Percentiles rank a stretch among this genome's conserved stretches.
phyloP scores from a whole-genome alignment of 495 filamentous ascomycete genomes.

The Annulohypoxylon maeteangense region DNA sequence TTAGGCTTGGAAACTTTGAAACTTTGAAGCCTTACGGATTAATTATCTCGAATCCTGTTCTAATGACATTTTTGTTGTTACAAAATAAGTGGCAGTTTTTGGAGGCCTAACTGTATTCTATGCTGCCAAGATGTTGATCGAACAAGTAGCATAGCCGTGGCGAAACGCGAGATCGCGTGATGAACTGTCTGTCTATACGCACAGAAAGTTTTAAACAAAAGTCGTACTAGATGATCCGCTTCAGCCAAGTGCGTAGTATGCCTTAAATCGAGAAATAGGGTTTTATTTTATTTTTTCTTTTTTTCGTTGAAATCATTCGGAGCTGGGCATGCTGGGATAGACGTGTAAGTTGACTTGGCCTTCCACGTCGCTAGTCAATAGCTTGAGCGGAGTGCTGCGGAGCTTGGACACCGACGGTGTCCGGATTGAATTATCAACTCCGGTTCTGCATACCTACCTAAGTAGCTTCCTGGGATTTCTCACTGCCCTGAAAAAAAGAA shows the following conservation, averaged over 20 bases:
- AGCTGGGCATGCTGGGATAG: slow-evolving; percentile 6
- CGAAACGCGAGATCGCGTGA: background rate
- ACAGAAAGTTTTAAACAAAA: background rate
- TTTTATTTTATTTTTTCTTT: too few species aligned
- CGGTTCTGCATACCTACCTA: too few species aligned
- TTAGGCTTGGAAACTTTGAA: too few species aligned
- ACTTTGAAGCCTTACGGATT: too few species aligned
- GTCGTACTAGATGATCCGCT: background rate
- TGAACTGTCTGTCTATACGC: background rate
- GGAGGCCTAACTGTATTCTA: background rate
- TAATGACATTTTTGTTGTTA: too few species aligned
- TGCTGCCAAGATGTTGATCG: slow-evolving; percentile 16
- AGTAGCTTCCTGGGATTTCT: background rate
- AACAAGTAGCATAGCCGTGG: slow-evolving; percentile 7
- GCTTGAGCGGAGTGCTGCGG: background rate
- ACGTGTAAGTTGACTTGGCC: slow-evolving; percentile 18
- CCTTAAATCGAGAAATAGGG: background rate
- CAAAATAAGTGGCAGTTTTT: too few species aligned
- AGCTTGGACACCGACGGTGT: background rate
- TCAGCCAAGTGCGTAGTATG: slow-evolving; percentile 11
- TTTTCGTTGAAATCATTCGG: background rate
- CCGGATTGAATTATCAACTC: background rate
- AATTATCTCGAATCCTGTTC: background rate
- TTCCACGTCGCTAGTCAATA: background rate
- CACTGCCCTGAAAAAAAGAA: too few species aligned